phyloP scores from a whole-genome alignment of 345 rosid genomes.

The Eucalyptus curtisii region DNA sequence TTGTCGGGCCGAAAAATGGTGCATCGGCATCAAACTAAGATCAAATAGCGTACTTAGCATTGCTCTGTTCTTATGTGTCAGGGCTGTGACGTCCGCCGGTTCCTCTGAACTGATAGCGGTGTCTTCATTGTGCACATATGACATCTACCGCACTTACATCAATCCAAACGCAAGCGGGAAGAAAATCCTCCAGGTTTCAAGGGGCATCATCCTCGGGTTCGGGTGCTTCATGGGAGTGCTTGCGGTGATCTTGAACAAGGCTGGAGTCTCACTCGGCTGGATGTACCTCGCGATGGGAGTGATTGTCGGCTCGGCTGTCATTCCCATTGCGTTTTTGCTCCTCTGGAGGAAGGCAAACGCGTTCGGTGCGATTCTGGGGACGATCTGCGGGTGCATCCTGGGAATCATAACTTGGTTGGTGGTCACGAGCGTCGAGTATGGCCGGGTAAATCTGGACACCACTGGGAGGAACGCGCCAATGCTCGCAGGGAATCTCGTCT shows the following conservation, averaged over 20 bases:
- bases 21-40: not conserved
- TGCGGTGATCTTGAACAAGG: slow-evolving; percentile 78
- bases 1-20: not conserved
- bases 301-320: slow-evolving; percentile 78
- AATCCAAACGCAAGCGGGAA: slow-evolving; percentile 69
- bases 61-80: not conserved
- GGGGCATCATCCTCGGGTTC: slow-evolving; percentile 58
- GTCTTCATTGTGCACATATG: slow-evolving; percentile 83
- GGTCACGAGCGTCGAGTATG: slow-evolving; percentile 52
- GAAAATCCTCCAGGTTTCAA: slow-evolving; percentile 60
- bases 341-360: slow-evolving; percentile 92
- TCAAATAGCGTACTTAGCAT: not conserved
- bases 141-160: slow-evolving; percentile 83
- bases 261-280: slow-evolving; percentile 91
- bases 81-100: slow-evolving; percentile 98
- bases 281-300: slow-evolving; percentile 97
- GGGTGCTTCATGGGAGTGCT: slow-evolving; percentile 96
- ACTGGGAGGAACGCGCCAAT: slow-evolving; percentile 80
- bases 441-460: slow-evolving; percentile 54
- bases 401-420: slow-evolving; percentile 74
- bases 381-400: slow-evolving; percentile 50
- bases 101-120: slow-evolving; percentile 86
- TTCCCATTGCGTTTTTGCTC: slow-evolving; percentile 88
- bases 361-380: slow-evolving; percentile 63
- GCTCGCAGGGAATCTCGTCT: slow-evolving; percentile 84